Evolutionary conservation across 495 filamentous ascomycete genomes (phyloP).

Genomic region (Articulospora tetracladia): DNA sequence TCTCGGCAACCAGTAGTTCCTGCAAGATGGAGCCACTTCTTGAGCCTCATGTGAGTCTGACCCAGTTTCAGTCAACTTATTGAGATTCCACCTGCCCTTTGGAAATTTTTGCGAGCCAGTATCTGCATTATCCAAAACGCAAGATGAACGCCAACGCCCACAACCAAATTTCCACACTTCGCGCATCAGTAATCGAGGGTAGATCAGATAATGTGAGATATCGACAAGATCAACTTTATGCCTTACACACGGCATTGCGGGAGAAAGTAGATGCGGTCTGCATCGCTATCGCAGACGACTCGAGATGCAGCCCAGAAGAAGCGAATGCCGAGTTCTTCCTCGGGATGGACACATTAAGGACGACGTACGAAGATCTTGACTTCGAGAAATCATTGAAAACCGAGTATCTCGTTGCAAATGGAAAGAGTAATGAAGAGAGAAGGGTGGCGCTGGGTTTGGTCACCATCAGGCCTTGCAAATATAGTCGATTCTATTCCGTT

Average conservation of each 20-base stretch:
- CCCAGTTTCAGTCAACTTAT: not conserved
- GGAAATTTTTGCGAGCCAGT: not conserved
- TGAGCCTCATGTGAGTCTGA: too few species aligned
- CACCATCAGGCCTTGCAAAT: not conserved
- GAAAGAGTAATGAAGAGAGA: conserved; percentile 14
- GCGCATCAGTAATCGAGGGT: conserved; percentile 13
- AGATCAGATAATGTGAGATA: conserved; percentile 18
- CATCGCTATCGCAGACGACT: conserved; percentile 9
- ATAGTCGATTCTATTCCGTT: conserved; percentile 19
- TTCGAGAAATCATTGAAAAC: conserved; percentile 16
- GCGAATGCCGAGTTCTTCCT: conserved; percentile 14
- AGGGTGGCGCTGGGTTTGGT: conserved; percentile 12
- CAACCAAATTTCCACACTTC: not conserved
- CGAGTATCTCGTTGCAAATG: conserved; percentile 16
- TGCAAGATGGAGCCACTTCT: too few species aligned
- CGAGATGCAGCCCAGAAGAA: not conserved
- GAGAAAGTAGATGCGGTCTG: not conserved
- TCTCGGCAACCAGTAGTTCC: not conserved
- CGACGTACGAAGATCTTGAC: conserved; percentile 12
- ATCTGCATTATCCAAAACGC: not conserved
- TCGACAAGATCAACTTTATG: conserved; percentile 15
- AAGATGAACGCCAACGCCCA: not conserved
- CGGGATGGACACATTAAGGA: conserved; percentile 6
- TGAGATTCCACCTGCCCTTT: not conserved
- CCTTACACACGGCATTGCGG: conserved; percentile 5